These are phyloP conservation scores for Conticribra guillardii DNA, from an alignment of 108 stramenopile genomes.

Conservation along the genomic window DNA sequence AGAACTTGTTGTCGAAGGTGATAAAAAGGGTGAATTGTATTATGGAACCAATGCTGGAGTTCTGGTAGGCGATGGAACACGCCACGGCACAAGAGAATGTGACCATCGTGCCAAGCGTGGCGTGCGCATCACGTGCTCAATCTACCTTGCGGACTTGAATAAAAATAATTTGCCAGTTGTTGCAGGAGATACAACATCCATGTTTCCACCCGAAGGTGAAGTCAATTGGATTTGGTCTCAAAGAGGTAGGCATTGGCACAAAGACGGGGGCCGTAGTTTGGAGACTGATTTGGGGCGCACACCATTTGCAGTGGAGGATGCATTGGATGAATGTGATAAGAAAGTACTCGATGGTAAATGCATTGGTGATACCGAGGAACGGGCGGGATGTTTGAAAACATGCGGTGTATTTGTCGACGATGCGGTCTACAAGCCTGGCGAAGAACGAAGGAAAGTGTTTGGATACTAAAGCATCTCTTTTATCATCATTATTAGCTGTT, in stretches of 20 bases:
- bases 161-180: constrained; percentile 40
- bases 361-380: constrained; percentile 17
- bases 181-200: constrained; percentile 35
- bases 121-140: constrained; percentile 57
- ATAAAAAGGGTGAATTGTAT: constrained; percentile 43
- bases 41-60: constrained; percentile 54
- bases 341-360: constrained; percentile 7
- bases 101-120: constrained; percentile 49
- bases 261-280: constrained; percentile 30
- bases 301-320: constrained; percentile 23
- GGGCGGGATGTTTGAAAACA: constrained; percentile 34
- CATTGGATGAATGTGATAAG: constrained; percentile 18
- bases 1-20: constrained; percentile 55
- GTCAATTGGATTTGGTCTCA: constrained; percentile 47
- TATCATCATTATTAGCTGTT: no score
- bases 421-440: constrained; percentile 39
- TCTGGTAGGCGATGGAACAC: constrained; percentile 60
- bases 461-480: constrained; percentile 39
- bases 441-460: constrained; percentile 25
- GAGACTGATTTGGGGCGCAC: constrained; percentile 33
- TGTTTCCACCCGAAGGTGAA: constrained; percentile 41
- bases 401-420: constrained; percentile 41
- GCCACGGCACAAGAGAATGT: constrained; percentile 63
- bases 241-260: constrained; percentile 45
- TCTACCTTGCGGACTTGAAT: constrained; percentile 61